Percentiles rank a stretch among this genome's conserved stretches.
Evolutionary conservation across 148 eudicot genomes (phyloP).

Genomic region (Diospyros lotus): DNA sequence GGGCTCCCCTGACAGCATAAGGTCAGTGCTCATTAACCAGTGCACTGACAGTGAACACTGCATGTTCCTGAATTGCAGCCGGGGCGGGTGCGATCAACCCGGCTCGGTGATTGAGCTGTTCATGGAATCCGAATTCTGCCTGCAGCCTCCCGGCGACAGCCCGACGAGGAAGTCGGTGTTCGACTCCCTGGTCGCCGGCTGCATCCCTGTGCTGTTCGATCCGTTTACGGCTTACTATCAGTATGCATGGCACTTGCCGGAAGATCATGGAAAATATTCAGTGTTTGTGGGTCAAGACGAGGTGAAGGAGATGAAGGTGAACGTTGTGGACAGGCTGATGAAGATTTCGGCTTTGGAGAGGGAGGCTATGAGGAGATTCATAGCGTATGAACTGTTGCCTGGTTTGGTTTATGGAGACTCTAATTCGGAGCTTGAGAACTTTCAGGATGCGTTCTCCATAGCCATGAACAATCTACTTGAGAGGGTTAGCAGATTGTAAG

Average conservation of each 20-base stretch:
- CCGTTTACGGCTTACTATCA: conserved; percentile 73
- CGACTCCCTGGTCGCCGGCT: conserved; percentile 69
- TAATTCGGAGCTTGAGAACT: conserved; percentile 41
- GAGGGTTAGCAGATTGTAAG: conserved; percentile 38
- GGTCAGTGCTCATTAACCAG: conserved; percentile 55
- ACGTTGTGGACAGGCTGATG: conserved; percentile 52
- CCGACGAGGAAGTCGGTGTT: conserved; percentile 77
- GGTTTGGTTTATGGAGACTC: conserved; percentile 65
- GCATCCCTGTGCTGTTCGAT: conserved; percentile 78
- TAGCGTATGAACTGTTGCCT: conserved; percentile 68
- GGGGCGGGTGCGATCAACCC: conserved; percentile 33
- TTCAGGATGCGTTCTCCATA: conserved; percentile 71
- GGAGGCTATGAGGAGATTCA: conserved; percentile 64
- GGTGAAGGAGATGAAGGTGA: conserved; percentile 36
- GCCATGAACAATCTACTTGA: conserved; percentile 52
- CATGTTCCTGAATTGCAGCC: conserved; percentile 43
- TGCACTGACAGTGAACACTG: conserved; percentile 37
- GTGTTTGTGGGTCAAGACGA: conserved; percentile 58
- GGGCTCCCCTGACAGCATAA: conserved; percentile 30
- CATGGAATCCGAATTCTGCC: conserved; percentile 68
- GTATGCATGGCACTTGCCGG: conserved; percentile 84
- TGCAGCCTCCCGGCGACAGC: conserved; percentile 81
- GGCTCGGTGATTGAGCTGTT: conserved; percentile 40
- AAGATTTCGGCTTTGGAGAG: conserved; percentile 40
- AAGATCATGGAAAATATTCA: conserved; percentile 51